Conservation (phyloP, 768 basidiomycete genomes). For the Auriculariales sp. region DNA sequence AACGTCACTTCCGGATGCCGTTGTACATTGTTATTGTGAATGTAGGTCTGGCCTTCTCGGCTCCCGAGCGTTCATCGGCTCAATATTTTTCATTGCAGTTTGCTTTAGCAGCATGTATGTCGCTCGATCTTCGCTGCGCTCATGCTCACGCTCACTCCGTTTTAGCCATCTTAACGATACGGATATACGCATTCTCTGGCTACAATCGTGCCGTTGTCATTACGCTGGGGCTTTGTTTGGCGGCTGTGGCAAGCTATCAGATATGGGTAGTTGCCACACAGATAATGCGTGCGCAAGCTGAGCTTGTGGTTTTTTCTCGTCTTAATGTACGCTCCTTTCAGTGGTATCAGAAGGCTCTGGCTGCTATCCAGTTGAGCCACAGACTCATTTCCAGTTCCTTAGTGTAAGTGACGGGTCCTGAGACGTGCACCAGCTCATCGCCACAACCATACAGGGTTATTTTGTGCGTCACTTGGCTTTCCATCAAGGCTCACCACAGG, state of each 20-base stretch:
- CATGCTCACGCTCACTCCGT: background rate
- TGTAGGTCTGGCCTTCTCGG: too few species aligned
- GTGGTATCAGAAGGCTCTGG: background rate
- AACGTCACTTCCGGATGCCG: too few species aligned
- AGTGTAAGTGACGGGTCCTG: background rate
- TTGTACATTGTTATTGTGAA: too few species aligned
- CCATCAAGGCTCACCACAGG: background rate
- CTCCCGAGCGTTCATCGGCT: too few species aligned
- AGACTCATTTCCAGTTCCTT: background rate
- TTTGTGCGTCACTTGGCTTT: background rate
- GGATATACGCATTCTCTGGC: background rate
- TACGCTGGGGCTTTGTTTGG: background rate
- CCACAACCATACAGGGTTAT: background rate
- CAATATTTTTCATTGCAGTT: too few species aligned
- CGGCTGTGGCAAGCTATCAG: background rate
- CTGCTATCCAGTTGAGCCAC: background rate
- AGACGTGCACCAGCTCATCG: background rate
- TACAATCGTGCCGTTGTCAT: background rate
- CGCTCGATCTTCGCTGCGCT: background rate
- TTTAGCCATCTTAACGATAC: background rate
- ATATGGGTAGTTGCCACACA: background rate
- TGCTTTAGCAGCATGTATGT: background rate
- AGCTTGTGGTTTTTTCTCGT: too few species aligned
- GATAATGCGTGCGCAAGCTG: background rate
- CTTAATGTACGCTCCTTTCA: background rate